Evolutionary conservation across 2,329 filamentous ascomycete genomes (phyloP), one percentile per base, ranked within the genome.

Genomic region (Claviceps sp.): DNA sequence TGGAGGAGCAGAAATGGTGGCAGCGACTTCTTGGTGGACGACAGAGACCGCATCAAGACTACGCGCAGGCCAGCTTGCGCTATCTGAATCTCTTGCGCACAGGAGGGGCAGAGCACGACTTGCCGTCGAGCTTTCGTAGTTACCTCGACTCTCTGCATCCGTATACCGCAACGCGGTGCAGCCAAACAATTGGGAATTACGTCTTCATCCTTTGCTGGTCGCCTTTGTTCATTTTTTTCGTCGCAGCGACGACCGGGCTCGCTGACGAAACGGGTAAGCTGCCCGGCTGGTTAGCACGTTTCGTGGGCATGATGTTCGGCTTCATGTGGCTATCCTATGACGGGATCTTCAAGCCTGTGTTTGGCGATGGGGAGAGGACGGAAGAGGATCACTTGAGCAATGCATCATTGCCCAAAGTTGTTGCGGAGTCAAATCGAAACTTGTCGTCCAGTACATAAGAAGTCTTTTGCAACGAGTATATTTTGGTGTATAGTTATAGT

Each of bases 361-460:
- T 94, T 72, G 91, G 91, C 0, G 86, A 97, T 62, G 93, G 93
- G 0, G 91, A 97, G 73, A 78, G 77, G 59, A 83, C 80, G 3
- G 56, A 66, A 36, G 64, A 43, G 20, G 45, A 47, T 3, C 17
- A 22, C 36, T 4, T 37, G 36, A 44, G 38, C 26, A 38, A 48
- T 45, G 34, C 17, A 13, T 29, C 5, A 14, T 14, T 14, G 22
- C n/a, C 29, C 5, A 4, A 34, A 34, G 29, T 34, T 11, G 9
- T 11, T 34, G 47, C 16, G 20, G 39, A 40, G 7, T 17, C 46
- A 14, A 16, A 22, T 13, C 9, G 40, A 14, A 43, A 11, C 40
- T 43, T 22, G 8, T 22, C 5, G 40, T 34, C 29, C 29, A 34
- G 9, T 34, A 34, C 4, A 34, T 34, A 11, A 34, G 29, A 34